phyloP scores from a whole-genome alignment of 805 yeast species.

The Saturnispora zaruensis region DNA sequence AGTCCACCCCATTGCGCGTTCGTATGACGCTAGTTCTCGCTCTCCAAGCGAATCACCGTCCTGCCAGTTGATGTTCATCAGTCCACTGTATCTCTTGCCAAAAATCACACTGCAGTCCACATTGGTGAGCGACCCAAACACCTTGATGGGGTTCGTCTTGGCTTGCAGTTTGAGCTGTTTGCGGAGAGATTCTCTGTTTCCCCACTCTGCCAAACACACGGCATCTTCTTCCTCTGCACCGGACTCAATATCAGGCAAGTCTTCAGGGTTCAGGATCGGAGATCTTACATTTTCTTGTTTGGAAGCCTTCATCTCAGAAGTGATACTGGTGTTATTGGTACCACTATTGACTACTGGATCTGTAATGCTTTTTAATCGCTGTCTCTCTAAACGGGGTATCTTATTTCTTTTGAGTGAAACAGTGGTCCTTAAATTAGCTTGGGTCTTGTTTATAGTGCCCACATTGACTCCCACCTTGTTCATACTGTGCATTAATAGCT shows the following conservation, averaged over 20 bases:
- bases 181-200: conserved; percentile 13
- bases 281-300: background rate
- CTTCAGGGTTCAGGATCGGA: conserved; percentile 15
- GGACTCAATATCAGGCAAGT: conserved; percentile 19
- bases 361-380: background rate
- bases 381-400: background rate
- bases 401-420: background rate
- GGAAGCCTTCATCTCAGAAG: background rate
- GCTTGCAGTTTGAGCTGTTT: conserved; percentile 17
- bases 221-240: conserved; percentile 12
- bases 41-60: conserved; percentile 18
- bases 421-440: background rate
- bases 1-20: conserved; percentile 23
- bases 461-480: conserved; percentile 1
- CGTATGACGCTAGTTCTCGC: conserved; percentile 22
- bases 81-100: conserved; percentile 16
- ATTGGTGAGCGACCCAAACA: conserved; percentile 21
- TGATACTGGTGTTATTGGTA: no score
- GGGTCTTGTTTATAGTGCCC: background rate
- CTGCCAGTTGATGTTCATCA: conserved; percentile 22
- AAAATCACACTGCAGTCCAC: conserved; percentile 22
- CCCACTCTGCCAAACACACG: conserved; percentile 22
- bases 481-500: conserved; percentile 2
- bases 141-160: conserved; percentile 18
- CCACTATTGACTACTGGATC: background rate